Evolutionary conservation across 805 yeast species (phyloP), one percentile per base, ranked within the genome.

Genomic region (Kuraishia borneana): DNA sequence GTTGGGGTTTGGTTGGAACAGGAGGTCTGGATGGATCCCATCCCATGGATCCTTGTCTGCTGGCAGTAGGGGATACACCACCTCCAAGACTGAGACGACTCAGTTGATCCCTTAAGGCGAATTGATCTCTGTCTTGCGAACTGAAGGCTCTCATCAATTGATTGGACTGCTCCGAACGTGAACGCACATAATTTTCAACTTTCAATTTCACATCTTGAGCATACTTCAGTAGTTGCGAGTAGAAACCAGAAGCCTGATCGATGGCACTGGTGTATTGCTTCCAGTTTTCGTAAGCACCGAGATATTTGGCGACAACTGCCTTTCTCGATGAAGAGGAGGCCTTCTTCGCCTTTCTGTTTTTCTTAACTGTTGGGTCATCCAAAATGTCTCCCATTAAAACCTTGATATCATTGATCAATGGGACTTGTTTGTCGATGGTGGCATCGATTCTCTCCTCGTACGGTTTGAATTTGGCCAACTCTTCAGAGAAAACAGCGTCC

Each of bases 391-490:
- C 42, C 62, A 73, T 55, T 35, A 61, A 43, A 41, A 64, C 56
- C 49, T 70, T 67, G 35, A 72, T 56, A 6, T 45, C 47, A 12
- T 41, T 34, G 21, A 79, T 58, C 20, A 76, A 51, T 3, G 57
- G 54, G 18, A 66, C 64, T 52, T 88, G 95, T 34, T 74, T 73
- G 26, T 65, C 68, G n/a, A 80, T 65, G 8, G 88, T 70, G 2
- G 74, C 70, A 25, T 76, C 82, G 18, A 89, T 58, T 36, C 94
- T 70, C 2, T 68, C 64, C 34, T 74, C 74, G 42, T 73, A 75
- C 0, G 80, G 79, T 25, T 70, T 71, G 53, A 85, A 89, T 54
- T 89, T 89, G 33, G 66, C 70, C 41, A 89, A 58, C 51, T 85
- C 95, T 37, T 70, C 68, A 13, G 74, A 70, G 50, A 88, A 87